Evolutionary conservation across 1,139 yeast species (phyloP), one percentile per base, ranked within the genome.

Genomic region (Candida anutae): DNA sequence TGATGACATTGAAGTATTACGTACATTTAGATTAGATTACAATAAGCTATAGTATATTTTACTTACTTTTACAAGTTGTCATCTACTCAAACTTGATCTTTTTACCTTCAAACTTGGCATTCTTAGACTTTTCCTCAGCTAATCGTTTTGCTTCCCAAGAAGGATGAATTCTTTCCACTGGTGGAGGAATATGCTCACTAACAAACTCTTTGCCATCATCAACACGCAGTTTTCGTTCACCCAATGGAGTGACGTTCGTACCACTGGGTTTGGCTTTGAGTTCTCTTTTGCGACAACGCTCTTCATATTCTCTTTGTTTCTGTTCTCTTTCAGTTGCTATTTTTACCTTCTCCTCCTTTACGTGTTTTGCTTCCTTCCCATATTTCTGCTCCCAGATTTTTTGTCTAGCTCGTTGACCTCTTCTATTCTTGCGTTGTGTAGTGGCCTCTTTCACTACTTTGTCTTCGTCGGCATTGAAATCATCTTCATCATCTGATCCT

Each of bases 401-500:
- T 52, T 90, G 93, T 57, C 99, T 77, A 2, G 96, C 98, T 40
- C 97, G 68, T 62, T 93, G 98, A 13, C 98, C 98, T 49, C 96
- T 75, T 55, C 98, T 70, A 52, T 90, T 93, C 45, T 87, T 87
- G 38, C 93, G 70, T 36, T 56, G 61, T 13, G 53, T 44, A 2
- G 70, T 66, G 15, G 69, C 68, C 28, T 67, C 66, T 38, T 74
- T 69, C 5, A 79, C 87, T 2, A 75, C 66, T 23, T 59, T 54
- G 39, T 82, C 88, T 29, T 67, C 65, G 30, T 76, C 81, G 3
- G 62, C 55, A 28, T 74, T 73, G 21, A 44, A 53, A 20, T 50
- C 58, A 22, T 46, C 58, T 36, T 74, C 83, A 21, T 69, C 81
- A 25, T 77, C 87, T 2, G 77, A 67, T 3, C 80, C 77, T 22